Evolutionary conservation across 2,329 filamentous ascomycete genomes (phyloP).

Genomic region (Scedosporium dehoogii): DNA sequence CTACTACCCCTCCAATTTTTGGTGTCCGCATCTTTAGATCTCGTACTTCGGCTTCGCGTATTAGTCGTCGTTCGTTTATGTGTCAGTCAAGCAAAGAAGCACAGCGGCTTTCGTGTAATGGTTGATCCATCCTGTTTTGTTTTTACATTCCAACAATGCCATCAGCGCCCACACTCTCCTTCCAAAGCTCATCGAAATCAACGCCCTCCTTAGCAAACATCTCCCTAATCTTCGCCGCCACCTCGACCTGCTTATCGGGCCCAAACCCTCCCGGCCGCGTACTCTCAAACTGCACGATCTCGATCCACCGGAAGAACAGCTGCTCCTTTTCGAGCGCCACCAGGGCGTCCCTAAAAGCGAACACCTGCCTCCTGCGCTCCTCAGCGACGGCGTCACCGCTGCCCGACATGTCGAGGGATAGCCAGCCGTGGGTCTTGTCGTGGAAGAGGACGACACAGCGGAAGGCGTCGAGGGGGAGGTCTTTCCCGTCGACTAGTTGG

Average conservation of each 20-base stretch:
- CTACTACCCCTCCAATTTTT: not conserved
- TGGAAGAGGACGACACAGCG: constrained; percentile 60
- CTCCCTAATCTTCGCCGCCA: constrained; percentile 63
- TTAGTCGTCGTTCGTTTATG: not conserved
- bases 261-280: constrained; percentile 71
- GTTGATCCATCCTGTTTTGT: not conserved
- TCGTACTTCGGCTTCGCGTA: not conserved
- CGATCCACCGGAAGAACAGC: constrained; percentile 86
- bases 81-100: not conserved
- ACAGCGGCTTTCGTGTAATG: no score
- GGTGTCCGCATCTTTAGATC: not conserved
- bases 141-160: constrained; percentile 3
- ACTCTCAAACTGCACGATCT: constrained; percentile 82
- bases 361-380: constrained; percentile 61
- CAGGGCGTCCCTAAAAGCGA: constrained; percentile 70
- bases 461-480: constrained; percentile 55
- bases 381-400: constrained; percentile 33
- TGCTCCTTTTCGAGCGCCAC: constrained; percentile 72
- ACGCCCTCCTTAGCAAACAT: constrained; percentile 66
- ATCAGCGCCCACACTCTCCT: constrained; percentile 42
- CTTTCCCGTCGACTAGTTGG: constrained; percentile 54
- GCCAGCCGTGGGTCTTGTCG: constrained; percentile 57
- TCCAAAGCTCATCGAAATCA: constrained; percentile 76
- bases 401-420: constrained; percentile 47
- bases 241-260: constrained; percentile 58